phyloP scores from a whole-genome alignment of 2,329 filamentous ascomycete species.

The Fusarium austroafricanum region DNA sequence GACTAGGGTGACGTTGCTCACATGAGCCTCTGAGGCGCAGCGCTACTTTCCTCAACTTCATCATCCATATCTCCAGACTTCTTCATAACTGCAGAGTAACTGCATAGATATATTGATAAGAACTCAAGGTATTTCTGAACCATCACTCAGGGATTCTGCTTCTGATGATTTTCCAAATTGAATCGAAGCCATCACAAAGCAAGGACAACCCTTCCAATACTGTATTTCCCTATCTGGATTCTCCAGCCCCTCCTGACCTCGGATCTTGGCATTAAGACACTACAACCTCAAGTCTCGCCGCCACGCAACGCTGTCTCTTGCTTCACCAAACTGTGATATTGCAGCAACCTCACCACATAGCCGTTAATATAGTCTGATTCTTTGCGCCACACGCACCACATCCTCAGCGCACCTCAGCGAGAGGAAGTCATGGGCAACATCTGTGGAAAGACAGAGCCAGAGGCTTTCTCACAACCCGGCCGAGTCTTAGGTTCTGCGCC shows the following conservation, averaged over 20 bases:
- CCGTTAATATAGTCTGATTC: background rate
- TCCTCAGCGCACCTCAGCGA: background rate
- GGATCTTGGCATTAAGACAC: slow-evolving; percentile 29
- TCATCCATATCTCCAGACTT: background rate
- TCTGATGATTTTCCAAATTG: background rate
- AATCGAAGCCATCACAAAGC: background rate
- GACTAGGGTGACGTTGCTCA: slow-evolving; percentile 26
- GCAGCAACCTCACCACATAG: background rate
- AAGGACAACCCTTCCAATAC: background rate
- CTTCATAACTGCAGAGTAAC: background rate
- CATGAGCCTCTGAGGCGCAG: slow-evolving; percentile 33
- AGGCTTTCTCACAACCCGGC: slow-evolving; percentile 78
- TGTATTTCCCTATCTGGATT: background rate
- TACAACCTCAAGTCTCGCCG: slow-evolving; percentile 22
- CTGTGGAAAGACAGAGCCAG: slow-evolving; percentile 81
- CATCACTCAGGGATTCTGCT: background rate
- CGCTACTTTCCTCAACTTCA: background rate
- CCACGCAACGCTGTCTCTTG: slow-evolving; percentile 9
- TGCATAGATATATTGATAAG: background rate
- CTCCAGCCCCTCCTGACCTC: slow-evolving; percentile 26
- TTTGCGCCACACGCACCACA: background rate
- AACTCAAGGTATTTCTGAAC: background rate
- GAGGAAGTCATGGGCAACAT: slow-evolving; percentile 80
- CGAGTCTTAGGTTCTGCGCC: slow-evolving; percentile 72
- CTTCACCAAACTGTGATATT: background rate